Evolutionary conservation across 1,139 yeast genomes (phyloP), one percentile per base, ranked within the genome.

Genomic region (Zygoascus sp.): DNA sequence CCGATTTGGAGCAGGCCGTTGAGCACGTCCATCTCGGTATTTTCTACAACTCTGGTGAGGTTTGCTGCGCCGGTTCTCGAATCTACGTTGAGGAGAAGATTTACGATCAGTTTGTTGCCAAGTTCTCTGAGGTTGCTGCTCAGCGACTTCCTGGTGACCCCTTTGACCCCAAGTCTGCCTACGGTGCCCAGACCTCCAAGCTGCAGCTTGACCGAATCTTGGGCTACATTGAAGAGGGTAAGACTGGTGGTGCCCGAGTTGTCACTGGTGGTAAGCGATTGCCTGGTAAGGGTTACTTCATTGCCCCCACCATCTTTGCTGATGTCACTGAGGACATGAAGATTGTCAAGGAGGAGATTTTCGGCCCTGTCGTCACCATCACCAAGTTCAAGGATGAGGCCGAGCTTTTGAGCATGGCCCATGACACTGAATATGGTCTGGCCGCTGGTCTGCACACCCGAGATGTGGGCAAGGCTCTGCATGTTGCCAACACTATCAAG

Each of bases 51-150:
- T 81, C 88, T 56, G 95, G 95, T 65, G 94, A 86, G 70, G 86
- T 84, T 44, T 86, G 95, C 67, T 81, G 87, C 58, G 90, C 95
- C 46, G 90, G 92, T 58, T 84, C 94, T 38, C 79, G 95, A 74
- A 74, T 85, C 53, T 83, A 80, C 67, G 77, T 85, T 51, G 94
- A 86, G 67, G 87, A 80, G 53, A 80, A 79, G 45, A 73, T 83
- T 57, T 84, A 85, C 68, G 89, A 83, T 53, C 69, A 75, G 59
- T 75, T 85, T 55, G 66, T 83, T 50, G 69, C 68, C 37, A 76
- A 74, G 53, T 81, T 85, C 66, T 81, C 77, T 68, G 63, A 64
- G 40, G 79, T 79, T 53, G 73, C 81, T 49, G 79, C 77, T 58
- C 57, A 56, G 15, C 70, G 51, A 15, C 61, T 20, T 65, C 83